A percentile compares a stretch with the other conserved stretches of the same genome.
These are phyloP conservation scores for Punica granatum DNA, from an alignment of 345 rosid genomes.

Conservation along the genomic window DNA sequence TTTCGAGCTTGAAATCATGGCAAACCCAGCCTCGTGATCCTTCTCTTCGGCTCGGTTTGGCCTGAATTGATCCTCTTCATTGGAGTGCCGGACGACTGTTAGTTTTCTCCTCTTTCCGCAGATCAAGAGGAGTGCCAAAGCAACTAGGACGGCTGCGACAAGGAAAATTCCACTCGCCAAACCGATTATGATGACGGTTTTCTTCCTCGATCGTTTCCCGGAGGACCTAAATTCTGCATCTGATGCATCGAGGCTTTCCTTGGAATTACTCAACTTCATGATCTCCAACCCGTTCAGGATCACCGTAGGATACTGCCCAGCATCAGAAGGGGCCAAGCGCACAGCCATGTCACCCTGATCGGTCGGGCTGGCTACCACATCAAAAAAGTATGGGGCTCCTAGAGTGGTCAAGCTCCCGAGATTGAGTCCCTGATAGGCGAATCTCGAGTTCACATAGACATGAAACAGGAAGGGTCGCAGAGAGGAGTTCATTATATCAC, in stretches of 20 bases:
- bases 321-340: constrained; percentile 49
- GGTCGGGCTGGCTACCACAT: constrained; percentile 36
- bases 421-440: constrained; percentile 34
- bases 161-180: neutral
- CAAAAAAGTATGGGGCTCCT: constrained; percentile 57
- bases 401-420: constrained; percentile 29
- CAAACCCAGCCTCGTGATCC: neutral
- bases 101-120: constrained; percentile 12
- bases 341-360: constrained; percentile 25
- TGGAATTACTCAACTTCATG: constrained; percentile 15
- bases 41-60: neutral
- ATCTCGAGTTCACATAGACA: constrained; percentile 47
- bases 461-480: constrained; percentile 22
- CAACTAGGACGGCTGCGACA: neutral
- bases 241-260: constrained; percentile 7
- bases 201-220: neutral
- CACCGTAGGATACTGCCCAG: constrained; percentile 11
- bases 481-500: constrained; percentile 35
- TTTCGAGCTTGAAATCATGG: constrained; percentile 2
- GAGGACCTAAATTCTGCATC: neutral
- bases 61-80: constrained; percentile 7
- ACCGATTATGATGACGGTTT: constrained; percentile 2
- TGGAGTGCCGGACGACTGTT: constrained; percentile 1
- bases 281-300: constrained; percentile 19
- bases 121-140: constrained; percentile 7